Base-by-base conservation (phyloP, 1,139 yeast genomes). In the Yamadazyma conglobata region DNA sequence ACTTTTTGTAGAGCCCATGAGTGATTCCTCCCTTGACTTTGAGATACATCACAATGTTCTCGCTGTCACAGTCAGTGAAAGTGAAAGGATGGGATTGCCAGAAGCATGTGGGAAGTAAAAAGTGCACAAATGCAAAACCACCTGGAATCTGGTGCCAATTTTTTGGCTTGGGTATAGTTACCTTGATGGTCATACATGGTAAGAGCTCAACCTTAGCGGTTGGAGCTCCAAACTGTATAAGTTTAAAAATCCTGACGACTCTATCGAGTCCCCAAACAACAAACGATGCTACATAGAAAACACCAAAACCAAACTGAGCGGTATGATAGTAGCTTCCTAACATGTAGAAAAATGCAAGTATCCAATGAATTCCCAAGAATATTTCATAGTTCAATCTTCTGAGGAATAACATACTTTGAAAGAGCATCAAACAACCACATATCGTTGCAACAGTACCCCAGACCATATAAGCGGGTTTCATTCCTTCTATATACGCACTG, bases 41-140 rank as follows among this genome's bases (percentile, higher is more conserved):
- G 21, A 50, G 44, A 34, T 55, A 58, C 43, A 58, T 52, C 5
- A 45, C 45, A 26, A 62, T 48, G 10, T n/a, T 14, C 15, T 19
- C 18, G 7, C 13, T 17, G 48, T 34, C 34, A 32, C 64, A 61
- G n/a, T 27, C 31, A 13, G 47, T 41, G 30, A 46, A 46, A 7
- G 85, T 74, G 44, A 79, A 79, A 0, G 87, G 87, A 48, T 79
- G 87, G 0, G 80, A 71, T 47, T 80, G 85, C 76, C 75, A 82
- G 39, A 79, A 79, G 29, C 70, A 69, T 39, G 68, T 50, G 25
- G 74, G 61, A 18, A 62, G 51, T 25, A 71, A 48, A 34, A 77
- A 67, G 47, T 78, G 75, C 26, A 79, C 53, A 45, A 63, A 79
- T 5, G 30, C 30, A 13, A 15, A 27, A 6, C 30, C 30, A 15